Evolutionary conservation across 1,284 basidiomycete species (phyloP), one percentile per base, ranked within the genome.

Genomic region (Xerocomus nothofagi): DNA sequence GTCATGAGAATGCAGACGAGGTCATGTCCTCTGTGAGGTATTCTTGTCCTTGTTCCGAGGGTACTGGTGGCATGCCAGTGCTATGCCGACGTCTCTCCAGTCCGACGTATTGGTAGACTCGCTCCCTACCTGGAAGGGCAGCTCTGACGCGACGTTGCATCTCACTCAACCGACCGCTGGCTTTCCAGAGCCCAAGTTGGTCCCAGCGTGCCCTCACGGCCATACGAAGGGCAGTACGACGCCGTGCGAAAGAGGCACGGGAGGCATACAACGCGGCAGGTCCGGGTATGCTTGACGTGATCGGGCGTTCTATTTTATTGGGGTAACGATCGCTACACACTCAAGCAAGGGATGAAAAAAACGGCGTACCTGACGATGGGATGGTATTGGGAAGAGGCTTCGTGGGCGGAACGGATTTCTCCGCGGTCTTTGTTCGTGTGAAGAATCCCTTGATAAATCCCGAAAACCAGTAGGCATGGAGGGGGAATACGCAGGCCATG

Each of bases 391-490:
- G 21, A 27, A 32, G 44, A 4, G 30, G 40, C 30, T 45, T 62
- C 5, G 38, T 6, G 2, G 10, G 31, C 18, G 57, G 44, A 12
- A 18, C 36, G 2, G 54, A 3, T 40, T 43, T 53, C 31, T 44
- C 33, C 14, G 15, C 24, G 3, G 21, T 8, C 39, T 57, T 56
- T 10, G 63, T 61, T 9, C 77, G 69, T 53, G 71, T 71, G 36
- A 78, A 42, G 55, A 81, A 79, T 0, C 81, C 79, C 44, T 66
- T 70, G 36, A 84, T 39, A 44, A 78, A 81, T 10, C 75, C 77
- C 6, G 58, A 53, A 67, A 83, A 83, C 82, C 82, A 84, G 29
- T 68, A 60, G 2, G 69, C 71, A 54, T 84, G 82, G 44, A 84
- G 63, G 2, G 74, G 72, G 27, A 80, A 70, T n/a, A 80, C 74